Evolutionary conservation across 2,329 filamentous ascomycete genomes (phyloP).

Genomic region (Purpureocillium takamizusanense): DNA sequence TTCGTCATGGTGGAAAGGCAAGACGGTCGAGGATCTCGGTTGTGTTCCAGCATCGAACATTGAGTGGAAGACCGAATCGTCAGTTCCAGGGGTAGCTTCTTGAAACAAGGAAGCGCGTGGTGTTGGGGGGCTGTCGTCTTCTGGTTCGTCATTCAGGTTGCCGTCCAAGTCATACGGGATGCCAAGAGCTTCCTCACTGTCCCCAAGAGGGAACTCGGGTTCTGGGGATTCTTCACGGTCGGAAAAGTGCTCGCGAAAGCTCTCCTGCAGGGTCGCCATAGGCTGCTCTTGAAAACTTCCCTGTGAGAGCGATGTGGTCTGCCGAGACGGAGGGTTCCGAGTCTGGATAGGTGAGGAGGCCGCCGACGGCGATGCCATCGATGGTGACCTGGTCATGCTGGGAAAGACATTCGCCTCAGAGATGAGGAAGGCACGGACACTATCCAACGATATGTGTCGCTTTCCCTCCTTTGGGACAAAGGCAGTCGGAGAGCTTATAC

Average conservation of each 20-base stretch:
- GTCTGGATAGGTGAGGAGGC: slow-evolving; percentile 43
- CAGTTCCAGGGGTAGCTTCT: slow-evolving; percentile 10
- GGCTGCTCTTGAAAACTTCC: slow-evolving; percentile 16
- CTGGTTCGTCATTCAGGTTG: slow-evolving; percentile 24
- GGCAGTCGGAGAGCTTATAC: slow-evolving; percentile 13
- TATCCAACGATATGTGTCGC: slow-evolving; percentile 53
- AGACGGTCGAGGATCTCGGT: slow-evolving; percentile 9
- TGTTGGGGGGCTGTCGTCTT: slow-evolving; percentile 33
- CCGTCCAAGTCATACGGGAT: slow-evolving; percentile 44
- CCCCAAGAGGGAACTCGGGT: slow-evolving; percentile 21
- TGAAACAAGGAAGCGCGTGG: slow-evolving; percentile 43
- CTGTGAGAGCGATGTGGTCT: slow-evolving; percentile 18
- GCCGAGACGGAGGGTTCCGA: slow-evolving; percentile 22
- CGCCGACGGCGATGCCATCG: slow-evolving; percentile 32
- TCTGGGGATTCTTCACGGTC: slow-evolving; percentile 12
- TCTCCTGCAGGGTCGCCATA: slow-evolving; percentile 14
- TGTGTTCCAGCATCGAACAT: slow-evolving; percentile 9
- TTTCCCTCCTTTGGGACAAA: slow-evolving; percentile 52
- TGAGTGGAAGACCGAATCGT: slow-evolving; percentile 17
- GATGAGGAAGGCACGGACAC: slow-evolving; percentile 55
- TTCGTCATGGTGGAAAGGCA: neutral
- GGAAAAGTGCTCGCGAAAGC: slow-evolving; percentile 13
- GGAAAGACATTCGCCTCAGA: slow-evolving; percentile 61
- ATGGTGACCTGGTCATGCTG: slow-evolving; percentile 46
- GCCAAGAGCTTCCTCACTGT: slow-evolving; percentile 47